Percentiles rank a stretch among this genome's conserved stretches.
These are phyloP conservation scores for Thelonectria discophora DNA, from an alignment of 2,329 filamentous ascomycete genomes.

Conservation along the genomic window DNA sequence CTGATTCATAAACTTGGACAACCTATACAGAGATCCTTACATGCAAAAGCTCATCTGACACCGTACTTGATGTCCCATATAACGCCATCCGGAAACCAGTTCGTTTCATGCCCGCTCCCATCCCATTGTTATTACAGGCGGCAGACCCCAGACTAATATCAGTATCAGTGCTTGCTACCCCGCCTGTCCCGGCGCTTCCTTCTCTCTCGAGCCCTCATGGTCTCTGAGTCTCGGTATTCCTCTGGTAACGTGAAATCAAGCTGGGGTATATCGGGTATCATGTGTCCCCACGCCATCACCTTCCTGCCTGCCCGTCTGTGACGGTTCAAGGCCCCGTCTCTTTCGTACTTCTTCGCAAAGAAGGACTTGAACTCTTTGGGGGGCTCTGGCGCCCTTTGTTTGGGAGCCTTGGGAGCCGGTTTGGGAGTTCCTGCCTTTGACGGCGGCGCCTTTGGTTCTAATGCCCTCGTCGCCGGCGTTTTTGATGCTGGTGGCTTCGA, in stretches of 20 bases:
- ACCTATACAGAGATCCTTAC: conserved; percentile 15
- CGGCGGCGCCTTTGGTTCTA: conserved; percentile 30
- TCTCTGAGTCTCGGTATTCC: conserved; percentile 67
- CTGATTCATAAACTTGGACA: conserved; percentile 11
- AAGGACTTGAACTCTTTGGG: conserved; percentile 83
- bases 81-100: conserved; percentile 22
- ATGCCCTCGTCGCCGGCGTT: conserved; percentile 16
- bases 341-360: conserved; percentile 80
- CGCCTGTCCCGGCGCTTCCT: conserved; percentile 69
- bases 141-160: conserved; percentile 16
- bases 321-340: conserved; percentile 80
- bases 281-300: conserved; percentile 81
- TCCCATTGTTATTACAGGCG: conserved; percentile 34
- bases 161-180: conserved; percentile 54
- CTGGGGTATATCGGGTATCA: conserved; percentile 77
- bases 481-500: conserved; percentile 20
- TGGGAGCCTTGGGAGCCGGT: conserved; percentile 31
- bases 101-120: conserved; percentile 7
- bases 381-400: conserved; percentile 48
- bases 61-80: conserved; percentile 6
- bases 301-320: conserved; percentile 74
- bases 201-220: conserved; percentile 66
- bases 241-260: conserved; percentile 79
- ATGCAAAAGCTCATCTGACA: conserved; percentile 4
- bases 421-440: conserved; percentile 5